Percentiles rank a stretch among this genome's conserved stretches.
Evolutionary conservation across 768 basidiomycete genomes (phyloP).

Genomic region (Chiua virens): DNA sequence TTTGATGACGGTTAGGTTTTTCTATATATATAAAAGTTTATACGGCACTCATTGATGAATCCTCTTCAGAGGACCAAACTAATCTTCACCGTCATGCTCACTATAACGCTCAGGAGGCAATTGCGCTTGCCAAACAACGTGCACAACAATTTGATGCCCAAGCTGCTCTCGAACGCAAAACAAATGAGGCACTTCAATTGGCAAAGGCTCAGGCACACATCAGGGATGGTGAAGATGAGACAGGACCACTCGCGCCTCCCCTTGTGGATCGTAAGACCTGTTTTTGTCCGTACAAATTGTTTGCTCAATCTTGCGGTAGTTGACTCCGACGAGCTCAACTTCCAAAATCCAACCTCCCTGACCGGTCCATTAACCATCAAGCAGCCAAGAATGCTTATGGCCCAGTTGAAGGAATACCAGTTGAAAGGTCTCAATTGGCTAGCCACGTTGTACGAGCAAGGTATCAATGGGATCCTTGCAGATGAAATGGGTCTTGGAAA

Average conservation of each 20-base stretch:
- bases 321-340: slow-evolving; percentile 96
- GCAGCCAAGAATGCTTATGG: slow-evolving; percentile 96
- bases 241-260: slow-evolving; percentile 38
- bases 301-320: slow-evolving; percentile 44
- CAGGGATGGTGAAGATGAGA: slow-evolving; percentile 42
- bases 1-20: slow-evolving; percentile 82
- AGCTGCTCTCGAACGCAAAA: slow-evolving; percentile 77
- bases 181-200: slow-evolving; percentile 71
- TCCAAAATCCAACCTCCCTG: slow-evolving; percentile 95
- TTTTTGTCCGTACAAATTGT: not conserved
- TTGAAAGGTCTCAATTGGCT: slow-evolving; percentile 98
- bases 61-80: slow-evolving; percentile 72
- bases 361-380: slow-evolving; percentile 81
- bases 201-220: slow-evolving; percentile 54
- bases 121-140: slow-evolving; percentile 71
- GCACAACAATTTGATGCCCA: slow-evolving; percentile 86
- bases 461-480: slow-evolving; percentile 98
- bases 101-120: slow-evolving; percentile 87
- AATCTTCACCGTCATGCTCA: slow-evolving; percentile 85
- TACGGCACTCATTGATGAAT: not conserved
- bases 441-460: slow-evolving; percentile 96
- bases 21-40: not conserved
- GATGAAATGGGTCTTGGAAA: slow-evolving; percentile 98
- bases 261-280: slow-evolving; percentile 68
- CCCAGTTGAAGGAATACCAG: slow-evolving; percentile 97